Conservation (phyloP, 2,329 filamentous ascomycete genomes). For the Incumbomyces lentus region DNA sequence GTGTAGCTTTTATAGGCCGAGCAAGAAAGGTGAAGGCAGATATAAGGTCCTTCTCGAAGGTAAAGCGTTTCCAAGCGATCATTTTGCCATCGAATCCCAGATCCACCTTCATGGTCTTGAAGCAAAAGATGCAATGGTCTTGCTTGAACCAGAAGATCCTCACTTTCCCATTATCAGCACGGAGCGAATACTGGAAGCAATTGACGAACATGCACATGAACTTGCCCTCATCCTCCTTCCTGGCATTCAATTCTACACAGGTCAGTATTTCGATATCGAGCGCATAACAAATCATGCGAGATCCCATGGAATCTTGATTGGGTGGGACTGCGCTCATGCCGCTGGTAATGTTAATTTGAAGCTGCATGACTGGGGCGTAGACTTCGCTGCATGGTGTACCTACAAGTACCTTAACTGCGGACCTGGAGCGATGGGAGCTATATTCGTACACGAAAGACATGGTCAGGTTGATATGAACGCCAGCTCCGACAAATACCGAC, state of each 20-base stretch:
- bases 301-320: constrained; percentile 58
- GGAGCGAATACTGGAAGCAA: constrained; percentile 58
- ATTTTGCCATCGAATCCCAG: constrained; percentile 77
- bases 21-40: constrained; percentile 33
- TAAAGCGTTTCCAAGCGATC: constrained; percentile 81
- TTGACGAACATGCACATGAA: constrained; percentile 62
- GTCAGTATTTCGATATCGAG: constrained; percentile 75
- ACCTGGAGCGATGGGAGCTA: constrained; percentile 67
- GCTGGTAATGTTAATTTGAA: constrained; percentile 70
- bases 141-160: constrained; percentile 52
- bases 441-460: constrained; percentile 71
- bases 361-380: constrained; percentile 81
- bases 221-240: constrained; percentile 71
- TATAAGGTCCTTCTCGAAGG: constrained; percentile 84
- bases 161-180: constrained; percentile 54
- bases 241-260: constrained; percentile 85
- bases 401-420: constrained; percentile 92
- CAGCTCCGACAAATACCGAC: constrained; percentile 10
- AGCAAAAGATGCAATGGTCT: constrained; percentile 58
- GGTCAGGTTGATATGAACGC: constrained; percentile 41
- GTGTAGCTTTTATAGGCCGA: constrained; percentile 73
- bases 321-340: constrained; percentile 84
- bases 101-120: constrained; percentile 59
- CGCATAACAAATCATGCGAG: constrained; percentile 70
- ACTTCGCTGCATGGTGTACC: constrained; percentile 87